Evolutionary conservation across 2,329 filamentous ascomycete genomes (phyloP), one percentile per base, ranked within the genome.

Genomic region (Teratosphaeria destructans): DNA sequence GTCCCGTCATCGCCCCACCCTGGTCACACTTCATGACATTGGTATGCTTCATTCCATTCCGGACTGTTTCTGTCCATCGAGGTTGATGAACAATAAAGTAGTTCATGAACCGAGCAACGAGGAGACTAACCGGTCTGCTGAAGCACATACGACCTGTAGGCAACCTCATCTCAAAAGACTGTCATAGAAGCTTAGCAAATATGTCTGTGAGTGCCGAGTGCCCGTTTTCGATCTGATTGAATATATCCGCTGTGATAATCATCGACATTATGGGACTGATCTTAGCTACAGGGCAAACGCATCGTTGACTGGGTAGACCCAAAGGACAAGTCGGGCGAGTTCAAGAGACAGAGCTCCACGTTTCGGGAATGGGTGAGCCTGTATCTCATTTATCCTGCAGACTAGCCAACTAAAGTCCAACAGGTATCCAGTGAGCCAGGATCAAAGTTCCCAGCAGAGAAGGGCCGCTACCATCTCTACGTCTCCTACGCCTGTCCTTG

Each of bases 401-500:
- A 8, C 5, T n/a, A 49, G 1, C n/a, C n/a, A 23, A n/a, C 43
- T 49, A 16, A 49, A 12, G 43, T 23, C 11, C 16, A n/a, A 8
- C n/a, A 49, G 43, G 43, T 96, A 73, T 90, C 88, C 35, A 83
- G 81, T 63, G 83, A 89, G 66, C 75, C 84, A 0, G 86, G 83
- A 52, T 87, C 89, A 5, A 77, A 86, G 73, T 96, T 91, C 67
- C 88, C 90, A 5, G 83, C 90, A 0, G 93, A 97, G 76, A 90
- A 89, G 76, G 90, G 83, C 57, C 83, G 94, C 59, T 99, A 99
- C 74, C 94, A 99, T 76, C 84, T 99, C 67, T 99, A 93, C 72
- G 87, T 96, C 66, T 93, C 88, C 69, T 96, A 95, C 75, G 92
- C 92, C 6, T 96, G 92, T 75, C 92, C 92, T 3, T 96, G 92